Base-by-base conservation (phyloP, 345 rosid species). In the Moricandia moricandioides region DNA sequence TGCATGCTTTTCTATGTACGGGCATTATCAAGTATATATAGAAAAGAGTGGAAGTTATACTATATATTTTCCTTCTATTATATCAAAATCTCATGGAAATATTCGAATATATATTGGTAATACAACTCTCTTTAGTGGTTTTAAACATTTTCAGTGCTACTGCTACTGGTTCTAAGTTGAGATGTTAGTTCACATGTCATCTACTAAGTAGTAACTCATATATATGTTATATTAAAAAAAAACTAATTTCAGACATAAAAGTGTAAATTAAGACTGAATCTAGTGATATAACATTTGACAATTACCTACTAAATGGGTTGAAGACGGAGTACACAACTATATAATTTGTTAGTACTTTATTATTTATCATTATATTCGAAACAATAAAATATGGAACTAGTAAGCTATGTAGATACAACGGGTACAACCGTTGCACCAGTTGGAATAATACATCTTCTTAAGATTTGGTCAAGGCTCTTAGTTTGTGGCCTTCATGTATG, bases 401-500 rank as follows among this genome's bases (percentile, higher is more conserved):
- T n/a, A n/a, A 31, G 29, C 10, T 26, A 26, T 11, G 7, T 24
- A 14, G 60, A 75, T 11, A 75, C 40, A 75, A 75, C 68, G 8
- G 73, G 52, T 67, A 67, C 72, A 74, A 54, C 67, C 62, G 33
- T 74, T 27, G 72, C 62, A 67, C 61, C 61, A 74, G 78, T 60
- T 49, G 79, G 69, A 54, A 61, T 47, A 60, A 60, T 52, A 12
- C 8, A 69, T 68, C 73, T 61, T 69, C 64, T 37, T 61, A 49
- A 51, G 7, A 51, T 70, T 76, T 62, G 55, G 80, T 76, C 74
- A 69, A 76, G 57, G 4, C 70, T 70, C 40, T 30, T 70, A 70
- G 80, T 64, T 77, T 45, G 71, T 77, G 80, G 67, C 61, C 65
- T 70, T 70, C 80, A 70, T 56, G 67, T 77, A 31, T 70, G 52